Percentiles rank a stretch among this genome's conserved stretches.
Conservation (phyloP, 768 basidiomycete species). For the Suillus variegatus region DNA sequence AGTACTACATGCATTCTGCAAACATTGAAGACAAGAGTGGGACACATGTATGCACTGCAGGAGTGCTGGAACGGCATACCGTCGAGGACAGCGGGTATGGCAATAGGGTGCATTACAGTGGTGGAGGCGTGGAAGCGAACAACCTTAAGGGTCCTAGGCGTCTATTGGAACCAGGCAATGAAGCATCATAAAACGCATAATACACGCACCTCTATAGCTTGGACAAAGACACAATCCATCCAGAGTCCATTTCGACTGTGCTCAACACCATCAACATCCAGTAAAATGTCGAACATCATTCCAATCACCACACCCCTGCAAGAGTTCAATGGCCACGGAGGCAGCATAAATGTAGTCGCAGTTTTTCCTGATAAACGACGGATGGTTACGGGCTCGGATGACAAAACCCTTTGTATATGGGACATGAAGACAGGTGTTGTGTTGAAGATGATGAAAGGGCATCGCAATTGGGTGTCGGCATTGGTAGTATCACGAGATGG, state of each 20-base stretch:
- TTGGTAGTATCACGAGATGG: neutral
- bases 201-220: too few species aligned
- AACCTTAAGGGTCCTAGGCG: neutral
- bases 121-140: neutral
- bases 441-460: neutral
- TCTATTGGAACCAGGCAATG: neutral
- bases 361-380: neutral
- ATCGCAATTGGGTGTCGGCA: too few species aligned
- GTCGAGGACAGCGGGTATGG: too few species aligned
- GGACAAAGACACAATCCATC: neutral
- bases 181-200: neutral
- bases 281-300: neutral
- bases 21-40: too few species aligned
- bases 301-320: neutral
- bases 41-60: too few species aligned
- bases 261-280: neutral
- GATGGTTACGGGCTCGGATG: neutral
- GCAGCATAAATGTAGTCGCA: neutral
- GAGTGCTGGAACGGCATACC: too few species aligned
- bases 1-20: conserved; percentile 34
- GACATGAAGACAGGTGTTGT: neutral
- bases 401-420: neutral
- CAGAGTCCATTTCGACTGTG: neutral
- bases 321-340: too few species aligned
- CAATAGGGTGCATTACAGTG: too few species aligned